Percentiles rank a stretch among this genome's conserved stretches.
Conservation (phyloP, 805 yeast genomes). For the Kuraishia cidri region DNA sequence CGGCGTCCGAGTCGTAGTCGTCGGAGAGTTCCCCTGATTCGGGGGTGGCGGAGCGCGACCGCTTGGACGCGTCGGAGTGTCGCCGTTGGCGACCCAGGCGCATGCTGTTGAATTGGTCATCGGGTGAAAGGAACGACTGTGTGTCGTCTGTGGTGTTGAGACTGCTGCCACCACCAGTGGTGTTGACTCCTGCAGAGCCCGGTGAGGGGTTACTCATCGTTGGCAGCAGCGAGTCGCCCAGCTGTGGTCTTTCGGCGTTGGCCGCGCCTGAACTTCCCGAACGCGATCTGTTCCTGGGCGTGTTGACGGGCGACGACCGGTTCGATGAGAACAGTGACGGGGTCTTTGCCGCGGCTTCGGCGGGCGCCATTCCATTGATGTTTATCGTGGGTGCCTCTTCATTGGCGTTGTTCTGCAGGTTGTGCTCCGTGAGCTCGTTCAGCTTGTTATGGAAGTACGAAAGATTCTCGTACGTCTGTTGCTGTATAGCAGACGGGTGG, state of each 20-base stretch:
- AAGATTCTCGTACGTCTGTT: constrained; percentile 7
- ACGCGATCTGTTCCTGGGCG: constrained; percentile 22
- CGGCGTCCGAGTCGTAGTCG: constrained; percentile 11
- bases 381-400: constrained; percentile 7
- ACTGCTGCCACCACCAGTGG: constrained; percentile 9
- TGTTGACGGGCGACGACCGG: constrained; percentile 20
- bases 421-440: constrained; percentile 12
- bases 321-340: constrained; percentile 50
- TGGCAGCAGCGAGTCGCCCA: constrained; percentile 9
- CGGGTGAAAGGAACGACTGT: constrained; percentile 15
- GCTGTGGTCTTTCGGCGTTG: constrained; percentile 13
- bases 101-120: constrained; percentile 18
- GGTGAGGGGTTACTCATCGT: not conserved
- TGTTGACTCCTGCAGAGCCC: constrained; percentile 5
- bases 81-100: constrained; percentile 29
- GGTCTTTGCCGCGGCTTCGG: constrained; percentile 32
- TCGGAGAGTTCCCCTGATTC: constrained; percentile 11
- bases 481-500: constrained; percentile 2
- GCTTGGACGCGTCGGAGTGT: constrained; percentile 10
- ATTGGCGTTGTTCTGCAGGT: constrained; percentile 6
- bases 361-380: constrained; percentile 17
- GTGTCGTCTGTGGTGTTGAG: constrained; percentile 23
- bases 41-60: constrained; percentile 19
- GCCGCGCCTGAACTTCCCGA: constrained; percentile 7
- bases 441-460: constrained; percentile 5